phyloP scores from a whole-genome alignment of 1,284 basidiomycete species.

The Austropuccinia psidii region DNA sequence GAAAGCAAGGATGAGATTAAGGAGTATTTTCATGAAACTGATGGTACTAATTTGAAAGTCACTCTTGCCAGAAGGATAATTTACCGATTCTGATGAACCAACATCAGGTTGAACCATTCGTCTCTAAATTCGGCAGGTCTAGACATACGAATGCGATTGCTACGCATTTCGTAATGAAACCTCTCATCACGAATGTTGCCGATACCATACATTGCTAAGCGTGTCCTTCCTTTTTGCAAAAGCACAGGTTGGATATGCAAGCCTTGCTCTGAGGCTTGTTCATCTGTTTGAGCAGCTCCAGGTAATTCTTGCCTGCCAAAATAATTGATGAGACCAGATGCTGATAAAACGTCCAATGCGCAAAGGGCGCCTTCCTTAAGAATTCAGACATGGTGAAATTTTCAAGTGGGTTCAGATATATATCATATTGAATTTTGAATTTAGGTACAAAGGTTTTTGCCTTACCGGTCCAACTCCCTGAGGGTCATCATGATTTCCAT shows the following conservation, averaged over 20 bases:
- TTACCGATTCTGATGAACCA: slow-evolving; percentile 92
- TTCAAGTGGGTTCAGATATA: not conserved
- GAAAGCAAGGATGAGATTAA: not conserved
- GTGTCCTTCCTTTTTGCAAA: slow-evolving; percentile 76
- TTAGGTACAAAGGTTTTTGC: not conserved
- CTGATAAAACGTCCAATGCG: slow-evolving; percentile 87
- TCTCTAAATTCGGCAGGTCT: slow-evolving; percentile 64
- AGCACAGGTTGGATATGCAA: slow-evolving; percentile 84
- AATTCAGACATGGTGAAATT: not conserved
- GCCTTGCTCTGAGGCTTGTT: slow-evolving; percentile 56
- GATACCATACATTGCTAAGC: slow-evolving; percentile 83
- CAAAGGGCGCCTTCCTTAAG: slow-evolving; percentile 85
- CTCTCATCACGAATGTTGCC: slow-evolving; percentile 94
- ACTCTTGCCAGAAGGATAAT: slow-evolving; percentile 41
- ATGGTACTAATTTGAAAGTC: not conserved
- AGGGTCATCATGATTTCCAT: slow-evolving; percentile 98
- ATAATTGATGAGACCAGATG: slow-evolving; percentile 89
- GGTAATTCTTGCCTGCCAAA: slow-evolving; percentile 72
- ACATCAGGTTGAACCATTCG: slow-evolving; percentile 91
- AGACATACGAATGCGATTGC: slow-evolving; percentile 90
- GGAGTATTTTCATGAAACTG: no score
- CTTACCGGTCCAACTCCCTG: slow-evolving; percentile 84
- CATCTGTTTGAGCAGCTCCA: slow-evolving; percentile 54
- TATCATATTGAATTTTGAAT: no score
- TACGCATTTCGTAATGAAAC: slow-evolving; percentile 89